These are phyloP conservation scores for Apiospora koreana DNA, from an alignment of 2,329 filamentous ascomycete genomes.

Conservation along the genomic window DNA sequence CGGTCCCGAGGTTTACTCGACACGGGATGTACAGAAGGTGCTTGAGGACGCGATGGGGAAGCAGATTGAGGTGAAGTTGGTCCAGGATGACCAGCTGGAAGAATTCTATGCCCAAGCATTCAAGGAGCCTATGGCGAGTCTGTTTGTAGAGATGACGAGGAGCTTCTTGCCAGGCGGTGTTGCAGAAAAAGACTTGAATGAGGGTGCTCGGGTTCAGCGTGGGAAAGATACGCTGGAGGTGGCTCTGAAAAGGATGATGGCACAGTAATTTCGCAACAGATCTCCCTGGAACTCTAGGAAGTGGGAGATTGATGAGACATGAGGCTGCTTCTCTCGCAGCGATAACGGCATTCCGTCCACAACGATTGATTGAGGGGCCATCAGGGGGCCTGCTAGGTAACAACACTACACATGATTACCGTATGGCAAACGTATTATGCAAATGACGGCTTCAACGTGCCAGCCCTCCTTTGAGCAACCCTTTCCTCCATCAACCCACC, in stretches of 20 bases:
- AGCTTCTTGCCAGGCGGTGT: background rate
- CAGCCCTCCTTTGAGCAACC: slow-evolving; percentile 4
- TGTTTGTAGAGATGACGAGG: background rate
- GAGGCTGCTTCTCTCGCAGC: too few species aligned
- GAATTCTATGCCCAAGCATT: background rate
- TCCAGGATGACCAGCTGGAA: background rate
- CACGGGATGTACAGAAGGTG: background rate
- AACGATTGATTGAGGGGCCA: too few species aligned
- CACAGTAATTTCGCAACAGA: background rate
- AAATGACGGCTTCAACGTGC: slow-evolving; percentile 7
- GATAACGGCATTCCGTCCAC: too few species aligned
- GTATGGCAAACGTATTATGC: background rate
- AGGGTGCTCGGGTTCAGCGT: background rate
- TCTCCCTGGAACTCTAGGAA: background rate
- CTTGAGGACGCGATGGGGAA: background rate
- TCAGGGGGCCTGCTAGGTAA: too few species aligned
- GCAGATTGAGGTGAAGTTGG: background rate
- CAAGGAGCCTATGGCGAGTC: background rate
- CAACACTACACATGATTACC: too few species aligned
- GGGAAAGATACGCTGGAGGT: background rate
- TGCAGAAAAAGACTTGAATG: background rate
- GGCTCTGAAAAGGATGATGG: background rate
- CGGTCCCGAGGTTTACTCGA: background rate
- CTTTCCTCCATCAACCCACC: background rate
- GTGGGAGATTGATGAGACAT: too few species aligned